Evolutionary conservation across 441 rosid species (phyloP), one percentile per base, ranked within the genome.

Genomic region (Pelargonium australe): DNA sequence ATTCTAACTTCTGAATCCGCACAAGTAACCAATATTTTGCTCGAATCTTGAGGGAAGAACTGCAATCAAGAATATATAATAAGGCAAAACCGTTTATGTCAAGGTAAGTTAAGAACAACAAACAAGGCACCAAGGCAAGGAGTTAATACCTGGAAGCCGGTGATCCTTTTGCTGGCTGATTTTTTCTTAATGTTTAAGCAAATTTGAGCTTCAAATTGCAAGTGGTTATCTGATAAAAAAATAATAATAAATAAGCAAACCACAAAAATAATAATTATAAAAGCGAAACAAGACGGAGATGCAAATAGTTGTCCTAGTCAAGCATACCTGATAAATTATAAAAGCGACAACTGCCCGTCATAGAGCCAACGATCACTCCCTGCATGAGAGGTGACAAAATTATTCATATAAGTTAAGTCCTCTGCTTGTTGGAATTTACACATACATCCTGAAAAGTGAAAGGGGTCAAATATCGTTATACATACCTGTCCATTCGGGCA

Each of bases 1-100:
- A 95, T 86, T 74, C 92, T 85, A 70, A 92, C 87, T 76, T 85
- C 89, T 14, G 97, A 88, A 84, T 90, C 99, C 17, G 94, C 98
- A 45, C 87, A 92, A 31, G 95, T 84, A 66, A 95, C 97, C 78
- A 92, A 78, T 73, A 95, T 81, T 81, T 85, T 89, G 82, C 85
- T 89, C 4, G 88, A 81, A 67, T 91, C 94, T 1, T 79, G 84
- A 2, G 96, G 89, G 66, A 82, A 85, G 76, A 87, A 85, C 95
- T 92, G 88, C 20, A 60, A 53, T 12, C 12, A 69, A 61, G 20
- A 16, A 43, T 19, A 62, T 51, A 16, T 25, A 61, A 73, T 72
- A 37, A 79, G 65, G 65, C 12, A 68, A 64, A 7, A 31, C 10
- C 7, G 44, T 34, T 10, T 20, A 61, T 37, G 6, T 7, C 31